Evolutionary conservation across 169 alveolate species (phyloP).

Genomic region (Cryptosporidium felis): DNA sequence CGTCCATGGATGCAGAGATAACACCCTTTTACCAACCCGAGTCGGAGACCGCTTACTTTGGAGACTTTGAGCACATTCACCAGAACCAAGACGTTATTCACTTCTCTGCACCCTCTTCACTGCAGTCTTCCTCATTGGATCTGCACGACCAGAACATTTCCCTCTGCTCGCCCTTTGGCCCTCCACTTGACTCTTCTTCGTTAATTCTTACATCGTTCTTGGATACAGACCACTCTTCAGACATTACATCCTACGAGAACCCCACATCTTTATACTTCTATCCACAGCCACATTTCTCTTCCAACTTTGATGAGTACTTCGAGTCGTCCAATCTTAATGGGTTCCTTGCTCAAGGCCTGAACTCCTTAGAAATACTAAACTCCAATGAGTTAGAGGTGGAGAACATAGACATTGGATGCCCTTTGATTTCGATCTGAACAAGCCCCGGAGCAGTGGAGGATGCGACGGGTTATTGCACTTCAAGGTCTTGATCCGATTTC

Average conservation of each 20-base stretch:
- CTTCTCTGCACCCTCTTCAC: too few species aligned
- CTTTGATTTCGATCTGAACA: constrained; percentile 23
- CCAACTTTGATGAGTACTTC: constrained; percentile 29
- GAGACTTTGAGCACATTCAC: neutral
- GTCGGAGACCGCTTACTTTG: constrained; percentile 7
- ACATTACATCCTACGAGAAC: neutral
- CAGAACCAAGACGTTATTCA: neutral
- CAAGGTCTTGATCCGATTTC: too few species aligned
- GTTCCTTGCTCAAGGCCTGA: constrained; percentile 26
- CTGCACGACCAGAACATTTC: neutral
- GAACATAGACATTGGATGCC: constrained; percentile 61
- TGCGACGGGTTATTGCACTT: too few species aligned
- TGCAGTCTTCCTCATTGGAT: neutral
- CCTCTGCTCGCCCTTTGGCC: neutral
- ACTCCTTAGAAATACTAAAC: constrained; percentile 16
- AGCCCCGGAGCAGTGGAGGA: too few species aligned
- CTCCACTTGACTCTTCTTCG: constrained; percentile 39
- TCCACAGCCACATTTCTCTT: neutral
- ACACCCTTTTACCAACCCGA: constrained; percentile 60
- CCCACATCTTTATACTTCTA: constrained; percentile 46
- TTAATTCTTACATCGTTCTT: constrained; percentile 1
- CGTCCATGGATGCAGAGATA: neutral
- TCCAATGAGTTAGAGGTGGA: constrained; percentile 42
- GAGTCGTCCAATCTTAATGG: constrained; percentile 34
- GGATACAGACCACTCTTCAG: constrained; percentile 11